Evolutionary conservation across 192 early-diverging fungal species (phyloP), one percentile per base, ranked within the genome.

Genomic region (Umbelopsis isabellina): DNA sequence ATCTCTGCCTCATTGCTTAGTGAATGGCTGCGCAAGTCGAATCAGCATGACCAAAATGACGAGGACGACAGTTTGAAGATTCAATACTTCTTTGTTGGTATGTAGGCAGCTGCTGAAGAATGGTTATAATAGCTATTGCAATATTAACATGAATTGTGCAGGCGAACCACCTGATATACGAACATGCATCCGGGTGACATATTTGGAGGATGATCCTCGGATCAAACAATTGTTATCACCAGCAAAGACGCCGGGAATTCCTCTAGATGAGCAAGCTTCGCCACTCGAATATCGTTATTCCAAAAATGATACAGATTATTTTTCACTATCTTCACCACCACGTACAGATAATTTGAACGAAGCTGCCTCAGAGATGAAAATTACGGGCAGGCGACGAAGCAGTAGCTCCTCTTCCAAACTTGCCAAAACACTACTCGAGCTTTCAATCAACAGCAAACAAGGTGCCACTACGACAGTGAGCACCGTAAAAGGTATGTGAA

Each of bases 61-160:
- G 23, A 69, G 9, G 49, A 73, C 25, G 35, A 48, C 25, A 69
- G 33, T 48, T 46, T 50, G 16, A 68, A 65, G 30, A 72, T 78
- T 27, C 30, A 67, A 27, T 78, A 78, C 22, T 78, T 70, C 46
- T 73, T 78, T 47, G 70, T 69, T 15, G 75, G 75, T 71, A 73
- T 13, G 49, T 37, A 35, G 4, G 10, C 1, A 41, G 10, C 0
- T 35, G 25, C 3, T 30, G 15, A 37, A 12, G 37, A 25, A 13
- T 25, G 30, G 4, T 23, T 23, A 23, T 30, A 35, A 61, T 27
- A 1, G 33, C 8, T 5, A 18, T 30, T 35, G 6, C 11, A 35
- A 16, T 35, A 4, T 18, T 25, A 15, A 18, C 33, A 18, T 37
- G 4, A 6, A 2, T 15, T 30, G 21, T 61, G 33, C 2, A 61